Evolutionary conservation across 192 early-diverging fungal species (phyloP), one percentile per base, ranked within the genome.

Genomic region (Gaertneriomyces sp.): DNA sequence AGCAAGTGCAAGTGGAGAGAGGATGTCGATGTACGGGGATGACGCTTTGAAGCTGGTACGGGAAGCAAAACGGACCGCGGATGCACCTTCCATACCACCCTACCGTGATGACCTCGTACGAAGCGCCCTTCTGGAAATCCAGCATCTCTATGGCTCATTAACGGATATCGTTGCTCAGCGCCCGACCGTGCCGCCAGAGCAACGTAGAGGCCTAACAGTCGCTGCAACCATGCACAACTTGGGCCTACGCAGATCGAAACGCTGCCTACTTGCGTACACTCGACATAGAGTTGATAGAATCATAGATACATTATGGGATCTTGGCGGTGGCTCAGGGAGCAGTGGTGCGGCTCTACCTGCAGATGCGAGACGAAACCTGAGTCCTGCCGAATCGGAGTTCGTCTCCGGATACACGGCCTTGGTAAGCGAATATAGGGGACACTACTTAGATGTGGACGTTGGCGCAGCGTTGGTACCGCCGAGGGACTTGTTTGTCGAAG

Each of bases 191-290:
- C 17, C 52, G 61, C 51, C n/a, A 42, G 51, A 53, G 44, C 25
- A 33, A 33, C 25, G 25, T 33, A 50, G 12, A 4, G 64, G 65
- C n/a, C 62, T 63, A 12, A 68, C 70, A 8, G 65, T 69, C 6
- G 75, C 79, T 2, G 68, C 66, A 14, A 69, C 61, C 2, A 74
- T 90, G 54, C 80, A 88, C 53, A 75, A 85, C 51, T 68, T 76
- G 14, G 74, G 81, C 4, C 70, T 92, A 25, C 78, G 80, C 42
- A 83, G 92, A 42, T 93, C 94, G 80, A 95, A 93, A 59, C 88
- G 91, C 6, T 85, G 89, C n/a, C 77, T 98, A 5, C 84, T 96
- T 64, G 89, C 92, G 6, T 98, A 98, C 71, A 91, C 93, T 59
- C 78, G 79, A 8, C 82, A 85, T 39, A 81, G 95, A 4, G 43